Conservation (phyloP, 306 rosid genomes). For the Fagus crenata region DNA sequence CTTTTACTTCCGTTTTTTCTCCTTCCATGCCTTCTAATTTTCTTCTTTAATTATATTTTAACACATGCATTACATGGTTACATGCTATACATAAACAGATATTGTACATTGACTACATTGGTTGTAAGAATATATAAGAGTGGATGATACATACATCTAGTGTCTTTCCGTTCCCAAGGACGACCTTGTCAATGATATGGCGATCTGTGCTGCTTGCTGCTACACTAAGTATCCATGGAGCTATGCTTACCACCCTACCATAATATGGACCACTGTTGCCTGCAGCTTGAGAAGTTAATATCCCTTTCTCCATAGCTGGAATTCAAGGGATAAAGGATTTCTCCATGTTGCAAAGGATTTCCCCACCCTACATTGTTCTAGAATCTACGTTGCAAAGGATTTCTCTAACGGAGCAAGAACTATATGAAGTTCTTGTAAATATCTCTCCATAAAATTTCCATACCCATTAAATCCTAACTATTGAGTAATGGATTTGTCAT, state of each 20-base stretch:
- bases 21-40: too few species aligned
- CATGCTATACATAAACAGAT: too few species aligned
- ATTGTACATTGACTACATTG: neutral
- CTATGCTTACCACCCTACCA: constrained; percentile 12
- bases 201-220: constrained; percentile 47
- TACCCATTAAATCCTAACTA: too few species aligned
- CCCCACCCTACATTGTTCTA: accelerated
- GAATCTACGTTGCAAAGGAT: neutral
- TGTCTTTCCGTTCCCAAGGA: constrained; percentile 43
- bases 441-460: too few species aligned
- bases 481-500: too few species aligned
- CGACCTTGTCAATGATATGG: constrained; percentile 24
- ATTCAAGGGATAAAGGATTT: neutral
- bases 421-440: too few species aligned
- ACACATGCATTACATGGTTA: too few species aligned
- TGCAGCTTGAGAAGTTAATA: constrained; percentile 39
- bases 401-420: constrained; percentile 24
- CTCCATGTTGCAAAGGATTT: constrained; percentile 39
- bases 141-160: constrained; percentile 18
- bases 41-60: too few species aligned
- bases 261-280: constrained; percentile 37
- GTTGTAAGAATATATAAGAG: neutral
- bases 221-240: constrained; percentile 49
- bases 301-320: constrained; percentile 38
- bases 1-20: too few species aligned